Evolutionary conservation across 148 eudicot genomes (phyloP).

Genomic region (Chenopodium album): DNA sequence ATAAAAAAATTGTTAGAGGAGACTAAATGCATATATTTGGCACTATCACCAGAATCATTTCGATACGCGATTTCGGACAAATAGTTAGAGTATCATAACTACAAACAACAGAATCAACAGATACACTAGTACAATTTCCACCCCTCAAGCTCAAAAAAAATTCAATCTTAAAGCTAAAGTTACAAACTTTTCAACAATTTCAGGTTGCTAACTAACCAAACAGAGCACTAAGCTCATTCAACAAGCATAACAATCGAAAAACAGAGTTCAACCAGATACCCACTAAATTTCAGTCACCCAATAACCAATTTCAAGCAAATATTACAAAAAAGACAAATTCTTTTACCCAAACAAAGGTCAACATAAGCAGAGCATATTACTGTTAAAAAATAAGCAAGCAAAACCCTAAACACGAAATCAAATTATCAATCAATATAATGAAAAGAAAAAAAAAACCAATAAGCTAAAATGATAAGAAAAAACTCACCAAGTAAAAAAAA

Average conservation of each 20-base stretch:
- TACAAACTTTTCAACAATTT: constrained; percentile 6
- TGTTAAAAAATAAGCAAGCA: background rate
- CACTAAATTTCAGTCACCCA: constrained; percentile 14
- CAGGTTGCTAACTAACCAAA: constrained; percentile 18
- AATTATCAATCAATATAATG: background rate
- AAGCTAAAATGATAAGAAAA: constrained; percentile 1
- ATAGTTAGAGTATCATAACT: background rate
- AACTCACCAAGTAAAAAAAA: constrained; percentile 19
- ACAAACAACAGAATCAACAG: background rate
- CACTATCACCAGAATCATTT: background rate
- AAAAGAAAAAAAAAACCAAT: constrained; percentile 15
- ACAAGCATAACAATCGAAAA: constrained; percentile 2
- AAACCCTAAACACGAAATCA: constrained; percentile 21
- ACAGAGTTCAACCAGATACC: constrained; percentile 14
- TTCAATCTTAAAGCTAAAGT: background rate
- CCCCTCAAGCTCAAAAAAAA: background rate
- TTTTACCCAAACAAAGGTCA: constrained; percentile 11
- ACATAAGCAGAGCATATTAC: constrained; percentile 23
- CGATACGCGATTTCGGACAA: background rate
- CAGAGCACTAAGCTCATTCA: constrained; percentile 25
- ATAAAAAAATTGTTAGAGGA: background rate
- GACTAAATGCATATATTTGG: background rate
- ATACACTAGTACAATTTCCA: background rate
- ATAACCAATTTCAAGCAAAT: constrained; percentile 20
- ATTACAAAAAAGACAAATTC: background rate